Percentiles rank a stretch among this genome's conserved stretches.
phyloP scores from a whole-genome alignment of 495 filamentous ascomycete genomes.

The Penicillium longicatenatum region DNA sequence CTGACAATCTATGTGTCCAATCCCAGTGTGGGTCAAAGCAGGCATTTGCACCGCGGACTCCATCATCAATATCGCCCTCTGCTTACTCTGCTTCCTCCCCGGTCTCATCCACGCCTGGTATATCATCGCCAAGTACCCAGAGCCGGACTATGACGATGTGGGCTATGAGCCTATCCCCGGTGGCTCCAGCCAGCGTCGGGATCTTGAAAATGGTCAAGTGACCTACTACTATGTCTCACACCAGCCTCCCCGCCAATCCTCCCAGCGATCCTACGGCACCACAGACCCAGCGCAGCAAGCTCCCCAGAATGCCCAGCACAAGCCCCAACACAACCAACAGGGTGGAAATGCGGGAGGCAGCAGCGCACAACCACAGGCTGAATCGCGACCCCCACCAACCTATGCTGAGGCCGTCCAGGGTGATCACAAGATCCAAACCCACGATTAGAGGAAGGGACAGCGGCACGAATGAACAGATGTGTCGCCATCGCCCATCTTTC shows the following conservation, averaged over 20 bases:
- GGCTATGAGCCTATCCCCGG: conserved; percentile 62
- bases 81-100: conserved; percentile 84
- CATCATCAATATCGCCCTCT: conserved; percentile 93
- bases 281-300: conserved; percentile 29
- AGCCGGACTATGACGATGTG: conserved; percentile 56
- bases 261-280: conserved; percentile 46
- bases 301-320: conserved; percentile 23
- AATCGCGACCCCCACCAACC: conserved; percentile 62
- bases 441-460: conserved; percentile 47
- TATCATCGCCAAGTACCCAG: conserved; percentile 91
- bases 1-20: conserved; percentile 5
- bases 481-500: neutral
- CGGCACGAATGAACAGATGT: neutral
- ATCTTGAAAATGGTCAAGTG: conserved; percentile 54
- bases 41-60: conserved; percentile 93
- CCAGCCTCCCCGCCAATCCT: conserved; percentile 41
- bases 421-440: conserved; percentile 83
- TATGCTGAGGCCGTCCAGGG: conserved; percentile 86
- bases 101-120: conserved; percentile 97
- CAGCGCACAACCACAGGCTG: conserved; percentile 37
- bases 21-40: conserved; percentile 88
- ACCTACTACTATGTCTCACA: conserved; percentile 71
- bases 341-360: conserved; percentile 29
- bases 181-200: conserved; percentile 48
- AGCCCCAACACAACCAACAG: conserved; percentile 17